These are phyloP conservation scores for Colletotrichum eremochloae DNA, from an alignment of 2,329 filamentous ascomycete species.

Conservation along the genomic window DNA sequence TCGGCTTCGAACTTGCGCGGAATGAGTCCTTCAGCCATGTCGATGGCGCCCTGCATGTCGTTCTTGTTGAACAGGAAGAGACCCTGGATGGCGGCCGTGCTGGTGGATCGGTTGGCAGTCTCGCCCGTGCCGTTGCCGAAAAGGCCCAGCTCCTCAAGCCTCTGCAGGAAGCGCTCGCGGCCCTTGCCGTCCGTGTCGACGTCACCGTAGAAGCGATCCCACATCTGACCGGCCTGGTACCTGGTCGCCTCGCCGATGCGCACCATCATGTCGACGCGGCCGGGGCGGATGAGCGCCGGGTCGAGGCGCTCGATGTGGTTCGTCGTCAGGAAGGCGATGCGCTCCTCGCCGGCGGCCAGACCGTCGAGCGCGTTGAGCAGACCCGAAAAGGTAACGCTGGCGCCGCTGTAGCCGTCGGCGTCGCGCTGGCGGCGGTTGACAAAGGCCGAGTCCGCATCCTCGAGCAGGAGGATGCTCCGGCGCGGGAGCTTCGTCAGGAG, in stretches of 20 bases:
- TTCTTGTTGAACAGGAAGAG: conserved; percentile 96
- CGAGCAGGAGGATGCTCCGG: conserved; percentile 84
- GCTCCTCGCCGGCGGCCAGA: conserved; percentile 93
- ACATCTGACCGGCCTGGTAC: conserved; percentile 88
- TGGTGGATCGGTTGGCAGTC: conserved; percentile 70
- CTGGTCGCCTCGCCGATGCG: conserved; percentile 89
- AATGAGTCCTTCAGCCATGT: conserved; percentile 78
- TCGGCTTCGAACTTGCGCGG: conserved; percentile 68
- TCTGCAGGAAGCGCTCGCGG: conserved; percentile 77
- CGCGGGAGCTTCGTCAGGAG: conserved; percentile 88
- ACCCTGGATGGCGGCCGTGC: conserved; percentile 92
- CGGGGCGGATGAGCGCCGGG: conserved; percentile 89
- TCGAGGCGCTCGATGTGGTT: conserved; percentile 94
- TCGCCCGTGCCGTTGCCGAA: conserved; percentile 70
- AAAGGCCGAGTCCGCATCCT: conserved; percentile 94
- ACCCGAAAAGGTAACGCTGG: conserved; percentile 94
- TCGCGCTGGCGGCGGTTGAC: conserved; percentile 83
- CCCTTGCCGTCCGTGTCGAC: conserved; percentile 75
- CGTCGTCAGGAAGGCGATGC: conserved; percentile 93
- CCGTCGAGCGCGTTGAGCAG: conserved; percentile 89
- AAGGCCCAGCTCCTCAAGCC: conserved; percentile 77
- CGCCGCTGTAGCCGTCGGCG: conserved; percentile 85
- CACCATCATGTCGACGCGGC: conserved; percentile 93
- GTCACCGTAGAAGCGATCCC: conserved; percentile 95
- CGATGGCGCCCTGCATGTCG: conserved; percentile 87